These are phyloP conservation scores for Pythium phragmiticola DNA, from an alignment of 352 stramenopile genomes.

Conservation along the genomic window DNA sequence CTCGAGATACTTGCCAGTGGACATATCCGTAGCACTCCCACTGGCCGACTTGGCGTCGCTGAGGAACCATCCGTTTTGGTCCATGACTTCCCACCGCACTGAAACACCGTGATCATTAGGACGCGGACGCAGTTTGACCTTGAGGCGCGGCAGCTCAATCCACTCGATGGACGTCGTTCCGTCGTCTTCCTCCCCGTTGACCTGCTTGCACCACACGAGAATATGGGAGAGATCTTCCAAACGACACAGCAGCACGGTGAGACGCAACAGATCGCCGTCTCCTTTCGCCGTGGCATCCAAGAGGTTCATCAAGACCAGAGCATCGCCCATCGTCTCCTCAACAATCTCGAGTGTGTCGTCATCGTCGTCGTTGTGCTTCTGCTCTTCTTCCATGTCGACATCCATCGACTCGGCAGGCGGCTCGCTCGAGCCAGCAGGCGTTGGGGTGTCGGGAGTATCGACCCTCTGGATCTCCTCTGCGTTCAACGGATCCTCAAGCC, in stretches of 20 bases:
- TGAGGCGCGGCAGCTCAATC: constrained; percentile 97
- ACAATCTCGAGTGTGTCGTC: constrained; percentile 56
- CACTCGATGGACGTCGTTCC: constrained; percentile 81
- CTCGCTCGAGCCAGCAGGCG: neutral
- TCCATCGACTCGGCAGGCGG: constrained; percentile 33
- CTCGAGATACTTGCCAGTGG: constrained; percentile 49
- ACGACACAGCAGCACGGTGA: constrained; percentile 91
- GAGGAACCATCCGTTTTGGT: constrained; percentile 85
- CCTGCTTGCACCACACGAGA: constrained; percentile 91
- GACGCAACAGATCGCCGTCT: constrained; percentile 39
- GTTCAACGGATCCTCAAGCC: constrained; percentile 63
- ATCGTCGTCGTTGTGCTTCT: constrained; percentile 25
- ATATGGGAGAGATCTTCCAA: constrained; percentile 98
- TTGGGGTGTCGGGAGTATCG: constrained; percentile 29
- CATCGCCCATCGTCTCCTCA: constrained; percentile 58
- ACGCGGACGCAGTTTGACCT: constrained; percentile 91
- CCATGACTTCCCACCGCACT: constrained; percentile 66
- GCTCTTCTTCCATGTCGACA: constrained; percentile 49
- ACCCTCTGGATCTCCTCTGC: constrained; percentile 60
- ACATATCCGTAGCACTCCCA: constrained; percentile 14
- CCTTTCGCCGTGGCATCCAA: constrained; percentile 66
- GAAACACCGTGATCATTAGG: constrained; percentile 36
- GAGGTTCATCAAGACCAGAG: constrained; percentile 94
- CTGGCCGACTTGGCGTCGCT: constrained; percentile 43
- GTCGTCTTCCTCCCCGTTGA: constrained; percentile 21